phyloP scores from a whole-genome alignment of 768 basidiomycete genomes.

The Leccinum aurantiacum region DNA sequence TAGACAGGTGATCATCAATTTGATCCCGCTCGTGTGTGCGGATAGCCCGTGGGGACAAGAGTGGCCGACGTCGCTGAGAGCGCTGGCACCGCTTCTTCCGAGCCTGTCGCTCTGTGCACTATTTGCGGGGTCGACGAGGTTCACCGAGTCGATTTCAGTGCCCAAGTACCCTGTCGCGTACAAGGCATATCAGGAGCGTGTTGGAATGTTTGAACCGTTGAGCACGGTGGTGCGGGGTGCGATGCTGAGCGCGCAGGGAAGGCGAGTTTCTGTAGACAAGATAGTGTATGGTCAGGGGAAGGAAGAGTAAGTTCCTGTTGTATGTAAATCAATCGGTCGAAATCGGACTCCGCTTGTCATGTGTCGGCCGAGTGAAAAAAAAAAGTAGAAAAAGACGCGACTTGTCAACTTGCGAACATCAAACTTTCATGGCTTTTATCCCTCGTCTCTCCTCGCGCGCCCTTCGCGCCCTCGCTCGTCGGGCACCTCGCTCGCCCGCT shows the following conservation, averaged over 20 bases:
- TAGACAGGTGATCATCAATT: slow-evolving; percentile 61
- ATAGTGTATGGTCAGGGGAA: slow-evolving; percentile 44
- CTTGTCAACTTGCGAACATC: slow-evolving; percentile 21
- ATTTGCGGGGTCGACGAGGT: slow-evolving; percentile 74
- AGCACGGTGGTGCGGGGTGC: slow-evolving; percentile 46
- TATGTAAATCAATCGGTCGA: slow-evolving; percentile 10
- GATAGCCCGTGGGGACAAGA: slow-evolving; percentile 26
- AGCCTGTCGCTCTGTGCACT: slow-evolving; percentile 63
- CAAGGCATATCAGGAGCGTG: slow-evolving; percentile 68
- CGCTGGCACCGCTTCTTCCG: slow-evolving; percentile 47
- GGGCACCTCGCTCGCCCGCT: slow-evolving; percentile 50
- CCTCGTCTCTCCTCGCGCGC: slow-evolving; percentile 60
- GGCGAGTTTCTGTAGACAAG: slow-evolving; percentile 38
- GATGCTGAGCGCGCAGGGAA: slow-evolving; percentile 39
- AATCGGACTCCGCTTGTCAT: slow-evolving; percentile 3
- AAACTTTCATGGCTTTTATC: slow-evolving; percentile 53
- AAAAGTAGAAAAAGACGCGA: slow-evolving; percentile 14
- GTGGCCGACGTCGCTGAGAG: slow-evolving; percentile 26
- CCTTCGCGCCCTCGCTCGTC: slow-evolving; percentile 65
- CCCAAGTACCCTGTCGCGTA: slow-evolving; percentile 76
- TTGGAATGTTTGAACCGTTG: slow-evolving; percentile 73
- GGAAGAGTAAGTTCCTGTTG: slow-evolving; percentile 14
- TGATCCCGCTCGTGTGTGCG: slow-evolving; percentile 60
- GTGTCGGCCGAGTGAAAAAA: slow-evolving; percentile 16
- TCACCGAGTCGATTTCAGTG: slow-evolving; percentile 77